These are phyloP conservation scores for Hansenula lynferdii DNA, from an alignment of 1,139 yeast species.

Conservation along the genomic window DNA sequence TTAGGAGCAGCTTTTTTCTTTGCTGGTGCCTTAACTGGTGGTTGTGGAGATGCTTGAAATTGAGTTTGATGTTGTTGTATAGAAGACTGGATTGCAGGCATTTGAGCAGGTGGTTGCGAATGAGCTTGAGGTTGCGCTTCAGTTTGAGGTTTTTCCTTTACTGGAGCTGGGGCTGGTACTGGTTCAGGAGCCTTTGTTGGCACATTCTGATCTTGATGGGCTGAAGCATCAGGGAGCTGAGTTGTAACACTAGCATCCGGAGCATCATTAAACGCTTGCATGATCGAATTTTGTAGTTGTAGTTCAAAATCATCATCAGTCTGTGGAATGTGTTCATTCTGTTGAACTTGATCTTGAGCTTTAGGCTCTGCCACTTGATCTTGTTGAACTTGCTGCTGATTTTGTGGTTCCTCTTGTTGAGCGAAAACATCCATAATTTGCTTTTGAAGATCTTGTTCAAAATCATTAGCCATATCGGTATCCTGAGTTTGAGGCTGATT, in stretches of 20 bases:
- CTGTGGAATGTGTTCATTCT: neutral
- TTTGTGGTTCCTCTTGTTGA: too few relatives aligned
- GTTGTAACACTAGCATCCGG: constrained; percentile 3
- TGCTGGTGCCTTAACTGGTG: neutral
- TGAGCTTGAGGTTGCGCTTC: neutral
- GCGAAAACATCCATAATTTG: constrained; percentile 17
- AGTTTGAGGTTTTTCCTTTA: neutral
- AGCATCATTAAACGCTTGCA: constrained; percentile 17
- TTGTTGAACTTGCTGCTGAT: too few relatives aligned
- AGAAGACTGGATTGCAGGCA: neutral
- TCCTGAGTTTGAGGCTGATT: too few relatives aligned
- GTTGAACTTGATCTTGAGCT: neutral
- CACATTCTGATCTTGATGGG: neutral
- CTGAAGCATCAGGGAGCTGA: constrained; percentile 1
- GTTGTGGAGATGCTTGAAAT: neutral
- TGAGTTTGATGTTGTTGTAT: neutral
- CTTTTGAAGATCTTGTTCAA: constrained; percentile 12
- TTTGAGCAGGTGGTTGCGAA: constrained; percentile 1
- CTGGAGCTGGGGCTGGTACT: neutral
- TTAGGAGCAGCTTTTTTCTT: too few relatives aligned
- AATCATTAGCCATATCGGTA: constrained; percentile 8
- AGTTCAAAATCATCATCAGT: constrained; percentile 13
- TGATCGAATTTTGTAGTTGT: constrained; percentile 18
- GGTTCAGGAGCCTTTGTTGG: neutral
- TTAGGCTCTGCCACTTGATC: neutral